Evolutionary conservation across 176 grass and related monocot species (phyloP).

Genomic region (Metroxylon sagu): DNA sequence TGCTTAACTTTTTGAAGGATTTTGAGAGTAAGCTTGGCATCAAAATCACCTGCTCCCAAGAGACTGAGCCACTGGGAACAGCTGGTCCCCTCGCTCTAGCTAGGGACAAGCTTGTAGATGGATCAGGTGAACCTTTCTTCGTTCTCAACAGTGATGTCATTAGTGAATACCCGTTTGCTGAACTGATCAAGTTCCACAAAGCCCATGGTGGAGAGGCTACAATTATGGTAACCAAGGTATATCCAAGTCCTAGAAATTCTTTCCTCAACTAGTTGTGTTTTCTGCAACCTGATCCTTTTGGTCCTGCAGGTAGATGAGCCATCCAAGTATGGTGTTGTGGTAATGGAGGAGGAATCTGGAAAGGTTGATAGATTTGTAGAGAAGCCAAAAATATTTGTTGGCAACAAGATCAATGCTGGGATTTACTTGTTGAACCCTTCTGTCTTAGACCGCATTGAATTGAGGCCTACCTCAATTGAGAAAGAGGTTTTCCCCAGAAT

Average conservation of each 20-base stretch:
- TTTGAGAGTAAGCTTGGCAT: slow-evolving; percentile 85
- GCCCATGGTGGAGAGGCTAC: slow-evolving; percentile 69
- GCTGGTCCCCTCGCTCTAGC: slow-evolving; percentile 88
- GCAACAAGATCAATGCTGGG: slow-evolving; percentile 97
- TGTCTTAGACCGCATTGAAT: slow-evolving; percentile 69
- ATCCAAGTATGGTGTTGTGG: slow-evolving; percentile 93
- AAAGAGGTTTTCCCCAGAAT: slow-evolving; percentile 88
- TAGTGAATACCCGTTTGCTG: slow-evolving; percentile 82
- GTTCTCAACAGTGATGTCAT: slow-evolving; percentile 90
- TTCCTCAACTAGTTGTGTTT: neutral
- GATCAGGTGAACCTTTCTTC: slow-evolving; percentile 79
- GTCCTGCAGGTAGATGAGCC: slow-evolving; percentile 67
- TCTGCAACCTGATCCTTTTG: neutral
- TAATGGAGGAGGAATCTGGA: slow-evolving; percentile 72
- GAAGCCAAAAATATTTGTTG: slow-evolving; percentile 90
- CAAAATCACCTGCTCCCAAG: slow-evolving; percentile 95
- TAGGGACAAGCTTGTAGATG: slow-evolving; percentile 77
- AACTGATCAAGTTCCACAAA: slow-evolving; percentile 86
- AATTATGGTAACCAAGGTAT: slow-evolving; percentile 95
- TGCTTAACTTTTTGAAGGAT: slow-evolving; percentile 94
- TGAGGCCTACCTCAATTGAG: slow-evolving; percentile 93
- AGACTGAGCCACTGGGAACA: slow-evolving; percentile 82
- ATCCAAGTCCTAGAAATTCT: slow-evolving; percentile 12
- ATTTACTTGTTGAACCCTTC: slow-evolving; percentile 93
- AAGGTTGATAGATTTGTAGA: slow-evolving; percentile 80